Base-by-base conservation (phyloP, 1,284 basidiomycete genomes). In the Abortiporus biennis region DNA sequence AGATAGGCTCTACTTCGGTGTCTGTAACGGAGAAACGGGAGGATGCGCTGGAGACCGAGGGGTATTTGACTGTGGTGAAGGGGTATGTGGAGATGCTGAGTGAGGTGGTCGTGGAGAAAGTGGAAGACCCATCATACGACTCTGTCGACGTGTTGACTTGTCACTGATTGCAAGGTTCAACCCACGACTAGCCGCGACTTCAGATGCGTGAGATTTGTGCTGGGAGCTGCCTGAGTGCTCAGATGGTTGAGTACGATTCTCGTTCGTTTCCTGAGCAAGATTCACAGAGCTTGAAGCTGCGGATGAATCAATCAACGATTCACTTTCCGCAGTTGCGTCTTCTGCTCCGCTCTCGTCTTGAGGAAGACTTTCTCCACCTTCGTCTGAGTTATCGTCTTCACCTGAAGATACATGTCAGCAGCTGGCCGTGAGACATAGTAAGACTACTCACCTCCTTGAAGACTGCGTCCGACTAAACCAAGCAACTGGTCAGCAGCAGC, bases 401-500 rank as follows among this genome's bases (percentile, higher is more conserved):
- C n/a, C n/a, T 42, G 75, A 52, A 47, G 67, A 71, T 74, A 54
- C 35, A 49, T 44, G 31, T 51, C 27, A 43, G 31, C 47, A 48
- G 25, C 40, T 53, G 42, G 55, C 41, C 41, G 43, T 49, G 48
- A 32, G 46, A 56, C 46, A 51, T 20, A n/a, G n/a, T n/a, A n/a
- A n/a, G n/a, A 32, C 41, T 39, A 67, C 76, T 51, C 59, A 86
- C 85, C 62, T 54, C 68, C 67, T n/a, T n/a, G n/a, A 33, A 90
- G 62, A 23, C 69, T 68, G 51, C 87, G 72, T 22, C 86, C 86
- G 22, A 72, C 67, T 43, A 90, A 62, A 27, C 86, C 87, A 40
- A 90, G 74, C 54, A 88, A 65, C 58, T 80, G 68, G 62, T 90
- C 87, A 36, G 86, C 84, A 44, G 85, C 85, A 30, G 78, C 77